These are phyloP conservation scores for Loxodes magnus DNA, from an alignment of 73 alveolate genomes.

Conservation along the genomic window DNA sequence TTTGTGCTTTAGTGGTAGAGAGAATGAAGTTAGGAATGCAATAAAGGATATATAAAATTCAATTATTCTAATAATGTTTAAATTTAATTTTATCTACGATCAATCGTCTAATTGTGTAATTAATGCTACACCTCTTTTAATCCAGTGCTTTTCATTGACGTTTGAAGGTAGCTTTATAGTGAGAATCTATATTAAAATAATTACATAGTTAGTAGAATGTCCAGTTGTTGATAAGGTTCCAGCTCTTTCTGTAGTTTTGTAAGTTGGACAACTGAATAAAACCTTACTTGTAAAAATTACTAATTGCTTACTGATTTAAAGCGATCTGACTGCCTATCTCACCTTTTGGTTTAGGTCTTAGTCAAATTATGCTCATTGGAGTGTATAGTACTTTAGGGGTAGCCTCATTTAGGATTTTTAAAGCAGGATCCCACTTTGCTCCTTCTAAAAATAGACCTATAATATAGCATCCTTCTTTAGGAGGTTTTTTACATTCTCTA, in stretches of 20 bases:
- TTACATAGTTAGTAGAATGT: constrained; percentile 98
- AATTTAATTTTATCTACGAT: no score
- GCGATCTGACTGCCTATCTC: constrained; percentile 66
- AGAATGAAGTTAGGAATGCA: no score
- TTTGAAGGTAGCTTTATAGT: constrained; percentile 79
- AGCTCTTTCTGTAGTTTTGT: constrained; percentile 96
- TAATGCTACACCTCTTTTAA: constrained; percentile 99
- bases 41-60: no score
- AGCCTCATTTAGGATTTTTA: constrained; percentile 66
- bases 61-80: no score
- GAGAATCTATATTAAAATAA: constrained; percentile 77
- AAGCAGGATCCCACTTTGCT: constrained; percentile 96
- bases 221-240: constrained; percentile 99
- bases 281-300: constrained; percentile 53
- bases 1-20: no score
- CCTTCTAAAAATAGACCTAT: constrained; percentile 99
- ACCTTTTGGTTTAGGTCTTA: constrained; percentile 68
- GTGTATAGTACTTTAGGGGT: constrained; percentile 83
- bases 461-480: constrained; percentile 97
- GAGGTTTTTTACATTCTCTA: constrained; percentile 38
- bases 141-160: constrained; percentile 92
- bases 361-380: constrained; percentile 85
- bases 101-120: constrained; percentile 85
- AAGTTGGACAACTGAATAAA: constrained; percentile 93
- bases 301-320: no score